Evolutionary conservation across 164 flowering plant species (phyloP).

Genomic region (Brasenia schreberi): DNA sequence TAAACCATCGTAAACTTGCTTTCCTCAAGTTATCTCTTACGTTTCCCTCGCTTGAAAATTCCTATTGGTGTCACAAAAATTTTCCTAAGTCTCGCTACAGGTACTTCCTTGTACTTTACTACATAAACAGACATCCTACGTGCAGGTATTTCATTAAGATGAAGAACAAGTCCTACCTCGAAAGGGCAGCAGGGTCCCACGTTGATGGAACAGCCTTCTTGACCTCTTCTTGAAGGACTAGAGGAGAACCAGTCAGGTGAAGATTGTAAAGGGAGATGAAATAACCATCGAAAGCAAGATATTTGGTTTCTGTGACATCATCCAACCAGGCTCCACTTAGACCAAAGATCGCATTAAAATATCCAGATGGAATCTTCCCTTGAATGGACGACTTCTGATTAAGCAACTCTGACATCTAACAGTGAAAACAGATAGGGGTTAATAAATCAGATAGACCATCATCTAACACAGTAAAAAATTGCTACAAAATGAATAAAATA

Average conservation of each 20-base stretch:
- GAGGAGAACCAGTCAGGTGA: conserved; percentile 60
- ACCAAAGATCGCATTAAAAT: conserved; percentile 65
- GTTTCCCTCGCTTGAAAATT: no score
- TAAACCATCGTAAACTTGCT: no score
- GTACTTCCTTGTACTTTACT: not conserved
- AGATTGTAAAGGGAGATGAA: conserved; percentile 68
- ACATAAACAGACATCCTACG: no score
- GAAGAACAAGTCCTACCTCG: conserved; percentile 30
- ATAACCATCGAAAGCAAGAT: conserved; percentile 83
- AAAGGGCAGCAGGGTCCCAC: conserved; percentile 39
- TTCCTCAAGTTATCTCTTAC: no score
- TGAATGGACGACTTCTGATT: conserved; percentile 75
- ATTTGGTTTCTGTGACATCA: conserved; percentile 65
- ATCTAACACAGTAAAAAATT: no score
- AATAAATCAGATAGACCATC: no score
- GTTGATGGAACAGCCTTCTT: conserved; percentile 72
- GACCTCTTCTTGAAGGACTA: conserved; percentile 55
- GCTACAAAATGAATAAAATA: no score
- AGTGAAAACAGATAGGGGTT: conserved; percentile 2
- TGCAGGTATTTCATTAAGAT: not conserved
- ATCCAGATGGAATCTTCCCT: conserved; percentile 90
- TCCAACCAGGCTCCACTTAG: conserved; percentile 69
- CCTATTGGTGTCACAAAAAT: no score
- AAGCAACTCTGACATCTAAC: conserved; percentile 86
- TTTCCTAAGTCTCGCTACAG: no score